phyloP scores from a whole-genome alignment of 2,329 filamentous ascomycete species.

The Huntiella bhutanensis region DNA sequence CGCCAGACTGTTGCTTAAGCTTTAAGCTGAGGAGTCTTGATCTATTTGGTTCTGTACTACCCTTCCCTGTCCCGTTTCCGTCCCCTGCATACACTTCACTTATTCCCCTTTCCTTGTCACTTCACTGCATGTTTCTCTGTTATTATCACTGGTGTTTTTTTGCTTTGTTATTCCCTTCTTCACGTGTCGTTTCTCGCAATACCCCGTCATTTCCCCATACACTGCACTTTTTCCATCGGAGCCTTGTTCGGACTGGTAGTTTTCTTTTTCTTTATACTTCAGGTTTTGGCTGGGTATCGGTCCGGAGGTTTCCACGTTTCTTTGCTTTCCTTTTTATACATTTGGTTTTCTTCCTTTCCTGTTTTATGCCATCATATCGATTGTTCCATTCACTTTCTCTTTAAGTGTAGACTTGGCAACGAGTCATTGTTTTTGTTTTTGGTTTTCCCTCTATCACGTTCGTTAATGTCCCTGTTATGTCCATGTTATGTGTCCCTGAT shows the following conservation, averaged over 20 bases:
- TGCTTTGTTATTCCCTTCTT: conserved; percentile 6
- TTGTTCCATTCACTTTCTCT: background rate
- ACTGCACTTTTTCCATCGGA: conserved; percentile 7
- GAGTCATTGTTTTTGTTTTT: background rate
- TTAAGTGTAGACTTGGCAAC: too few relatives aligned
- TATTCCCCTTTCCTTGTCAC: background rate
- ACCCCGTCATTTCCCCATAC: conserved; percentile 9
- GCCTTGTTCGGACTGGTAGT: conserved; percentile 3
- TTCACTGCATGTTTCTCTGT: conserved; percentile 4
- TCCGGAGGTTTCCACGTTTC: conserved; percentile 1
- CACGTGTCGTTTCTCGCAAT: conserved; percentile 12
- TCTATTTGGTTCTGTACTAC: background rate
- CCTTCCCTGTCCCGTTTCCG: background rate
- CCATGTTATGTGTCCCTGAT: background rate
- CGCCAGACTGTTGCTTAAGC: conserved; percentile 41
- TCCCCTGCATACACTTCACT: conserved; percentile 1
- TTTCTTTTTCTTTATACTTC: conserved; percentile 2
- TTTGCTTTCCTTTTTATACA: background rate
- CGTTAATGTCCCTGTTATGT: conserved; percentile 1
- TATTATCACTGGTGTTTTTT: conserved; percentile 12
- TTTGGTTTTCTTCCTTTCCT: background rate
- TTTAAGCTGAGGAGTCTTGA: background rate
- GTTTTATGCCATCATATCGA: background rate
- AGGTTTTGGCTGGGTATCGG: background rate
- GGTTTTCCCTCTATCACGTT: conserved; percentile 4